phyloP scores from a whole-genome alignment of 371 early-diverging fungal genomes.

The Apophysomyces variabilis region DNA sequence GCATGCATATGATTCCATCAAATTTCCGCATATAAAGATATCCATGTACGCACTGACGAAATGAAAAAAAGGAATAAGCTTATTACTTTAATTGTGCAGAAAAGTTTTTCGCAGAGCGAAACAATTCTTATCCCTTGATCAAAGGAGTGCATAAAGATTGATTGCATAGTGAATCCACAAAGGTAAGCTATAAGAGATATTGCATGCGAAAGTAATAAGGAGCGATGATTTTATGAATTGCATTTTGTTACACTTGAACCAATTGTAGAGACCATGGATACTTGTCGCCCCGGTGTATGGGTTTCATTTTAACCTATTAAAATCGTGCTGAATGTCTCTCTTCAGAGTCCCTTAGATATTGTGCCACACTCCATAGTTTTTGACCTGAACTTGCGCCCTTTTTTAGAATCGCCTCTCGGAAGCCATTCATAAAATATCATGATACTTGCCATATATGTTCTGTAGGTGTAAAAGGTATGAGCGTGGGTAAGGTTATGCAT shows the following conservation, averaged over 20 bases:
- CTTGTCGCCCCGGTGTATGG: no score
- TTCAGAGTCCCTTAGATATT: neutral
- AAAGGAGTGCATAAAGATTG: neutral
- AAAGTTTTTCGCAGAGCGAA: neutral
- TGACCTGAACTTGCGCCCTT: neutral
- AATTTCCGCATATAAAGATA: neutral
- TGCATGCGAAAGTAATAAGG: neutral
- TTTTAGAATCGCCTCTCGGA: conserved; percentile 7
- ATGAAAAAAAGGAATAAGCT: no score
- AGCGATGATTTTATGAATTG: neutral
- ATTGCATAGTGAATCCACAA: neutral
- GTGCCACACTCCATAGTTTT: conserved; percentile 1
- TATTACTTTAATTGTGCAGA: no score
- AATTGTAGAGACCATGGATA: no score
- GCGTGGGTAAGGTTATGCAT: neutral
- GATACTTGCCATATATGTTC: conserved; percentile 6
- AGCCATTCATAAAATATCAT: neutral
- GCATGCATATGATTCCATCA: neutral
- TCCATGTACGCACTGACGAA: neutral
- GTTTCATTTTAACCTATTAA: neutral
- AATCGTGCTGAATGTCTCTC: neutral
- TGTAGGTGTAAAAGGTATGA: neutral
- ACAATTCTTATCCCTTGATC: neutral
- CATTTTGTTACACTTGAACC: neutral
- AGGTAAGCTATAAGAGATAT: neutral